Base-by-base conservation (phyloP, 345 rosid species). In the Salix viminalis region DNA sequence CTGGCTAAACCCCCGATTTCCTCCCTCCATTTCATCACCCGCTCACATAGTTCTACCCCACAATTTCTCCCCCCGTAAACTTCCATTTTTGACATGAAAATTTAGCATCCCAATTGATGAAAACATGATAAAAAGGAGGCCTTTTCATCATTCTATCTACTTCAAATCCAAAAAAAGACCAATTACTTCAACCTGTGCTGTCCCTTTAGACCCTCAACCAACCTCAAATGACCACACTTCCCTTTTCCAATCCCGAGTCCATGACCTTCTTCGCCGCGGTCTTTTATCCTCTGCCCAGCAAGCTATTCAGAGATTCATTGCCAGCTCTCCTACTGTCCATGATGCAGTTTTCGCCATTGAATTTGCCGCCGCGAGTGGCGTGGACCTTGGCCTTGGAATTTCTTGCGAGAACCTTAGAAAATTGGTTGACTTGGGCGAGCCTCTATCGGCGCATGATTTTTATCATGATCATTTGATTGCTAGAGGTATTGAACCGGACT, bases 201-300 rank as follows among this genome's bases (percentile, higher is more conserved):
- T 30, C 32, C 32, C 32, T 30, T 30, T 30, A 30, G 32, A 30
- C 32, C 32, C 32, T 30, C 32, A 30, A 30, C 32, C 32, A 30
- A 30, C 32, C 41, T 70, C 37, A 16, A 58, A 32, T 46, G 85
- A 84, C 83, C 91, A 85, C 54, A 71, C 74, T 41, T 65, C 87
- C 46, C 77, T 83, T 74, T 83, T 84, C 80, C 50, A 88, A 74
- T 87, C 91, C 18, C 81, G 89, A 75, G 68, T 81, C 0, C 86
- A 83, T 41, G 83, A 82, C 32, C 90, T 92, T 62, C 76, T 83
- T 73, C 41, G 66, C 42, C 78, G 84, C 7, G 94, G 89, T 60
- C 82, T 83, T 14, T 39, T 76, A 15, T 76, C 89, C 64, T 83
- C 87, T 14, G 88, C 88, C 48, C 85, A 80, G 69, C 71, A 83